Conservation (phyloP, 2,329 filamentous ascomycete species). For the Ambrosiella beaveri region DNA sequence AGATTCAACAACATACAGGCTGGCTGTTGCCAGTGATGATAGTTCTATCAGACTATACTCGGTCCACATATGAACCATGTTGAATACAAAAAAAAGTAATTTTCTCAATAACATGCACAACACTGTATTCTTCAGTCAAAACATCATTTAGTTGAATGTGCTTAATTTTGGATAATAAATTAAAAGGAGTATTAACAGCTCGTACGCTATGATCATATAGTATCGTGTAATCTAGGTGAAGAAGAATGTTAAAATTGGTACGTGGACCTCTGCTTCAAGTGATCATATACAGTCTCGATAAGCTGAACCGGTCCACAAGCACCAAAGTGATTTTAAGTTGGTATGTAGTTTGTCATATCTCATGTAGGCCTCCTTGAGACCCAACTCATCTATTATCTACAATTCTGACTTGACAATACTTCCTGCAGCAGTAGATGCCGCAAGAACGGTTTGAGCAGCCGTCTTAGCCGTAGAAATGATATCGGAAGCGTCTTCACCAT, state of each 20-base stretch:
- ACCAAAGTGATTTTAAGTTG: background rate
- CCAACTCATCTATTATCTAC: slow-evolving; percentile 14
- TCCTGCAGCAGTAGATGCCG: slow-evolving; percentile 14
- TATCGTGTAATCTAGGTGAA: background rate
- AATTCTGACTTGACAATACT: slow-evolving; percentile 20
- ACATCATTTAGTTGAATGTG: background rate
- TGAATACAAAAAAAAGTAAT: slow-evolving; percentile 11
- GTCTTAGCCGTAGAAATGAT: slow-evolving; percentile 30
- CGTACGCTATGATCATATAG: background rate
- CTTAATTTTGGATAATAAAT: slow-evolving; percentile 1
- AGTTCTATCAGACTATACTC: slow-evolving; percentile 41
- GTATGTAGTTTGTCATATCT: background rate
- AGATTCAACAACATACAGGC: slow-evolving; percentile 19
- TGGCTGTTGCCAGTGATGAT: slow-evolving; percentile 44
- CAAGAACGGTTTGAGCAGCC: slow-evolving; percentile 19
- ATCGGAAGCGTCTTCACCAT: slow-evolving; percentile 50
- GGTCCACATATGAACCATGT: slow-evolving; percentile 17
- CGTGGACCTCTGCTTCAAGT: background rate
- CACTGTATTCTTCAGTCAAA: background rate
- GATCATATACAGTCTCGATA: too few species aligned
- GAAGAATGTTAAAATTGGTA: background rate
- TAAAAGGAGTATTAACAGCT: slow-evolving; percentile 6
- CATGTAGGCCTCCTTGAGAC: background rate
- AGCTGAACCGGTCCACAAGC: too few species aligned
- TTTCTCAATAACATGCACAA: background rate